These are phyloP conservation scores for Sordariomycetes sp. DNA, from an alignment of 2,329 filamentous ascomycete genomes.

Conservation along the genomic window DNA sequence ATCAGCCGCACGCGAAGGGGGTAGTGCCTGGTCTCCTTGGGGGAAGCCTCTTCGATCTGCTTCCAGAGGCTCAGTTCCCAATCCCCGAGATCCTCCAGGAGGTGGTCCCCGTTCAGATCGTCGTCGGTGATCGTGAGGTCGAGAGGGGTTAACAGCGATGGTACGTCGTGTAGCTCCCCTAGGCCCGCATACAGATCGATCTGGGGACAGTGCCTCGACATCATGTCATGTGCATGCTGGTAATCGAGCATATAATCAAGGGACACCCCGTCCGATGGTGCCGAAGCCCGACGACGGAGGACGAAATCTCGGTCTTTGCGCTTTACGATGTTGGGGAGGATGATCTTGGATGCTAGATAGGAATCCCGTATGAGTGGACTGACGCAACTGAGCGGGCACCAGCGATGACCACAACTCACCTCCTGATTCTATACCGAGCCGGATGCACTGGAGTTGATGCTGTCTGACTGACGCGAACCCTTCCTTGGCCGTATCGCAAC, in stretches of 20 bases:
- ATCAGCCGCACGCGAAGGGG: slow-evolving; percentile 21
- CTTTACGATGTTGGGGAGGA: slow-evolving; percentile 23
- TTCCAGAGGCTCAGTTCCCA: slow-evolving; percentile 13
- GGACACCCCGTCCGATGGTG: slow-evolving; percentile 15
- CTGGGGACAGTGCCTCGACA: slow-evolving; percentile 22
- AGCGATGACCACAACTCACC: slow-evolving; percentile 16
- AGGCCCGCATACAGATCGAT: slow-evolving; percentile 21
- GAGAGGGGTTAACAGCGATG: slow-evolving; percentile 14
- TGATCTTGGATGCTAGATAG: slow-evolving; percentile 19
- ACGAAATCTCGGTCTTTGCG: slow-evolving; percentile 20
- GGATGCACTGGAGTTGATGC: slow-evolving; percentile 31
- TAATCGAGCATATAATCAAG: slow-evolving; percentile 23
- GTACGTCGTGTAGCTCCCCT: slow-evolving; percentile 21
- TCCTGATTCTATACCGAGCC: slow-evolving; percentile 34
- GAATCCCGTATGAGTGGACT: slow-evolving; percentile 10
- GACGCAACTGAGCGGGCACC: neutral
- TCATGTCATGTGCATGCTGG: slow-evolving; percentile 16
- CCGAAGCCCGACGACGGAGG: slow-evolving; percentile 8
- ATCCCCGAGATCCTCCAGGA: slow-evolving; percentile 13
- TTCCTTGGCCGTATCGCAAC: slow-evolving; percentile 29
- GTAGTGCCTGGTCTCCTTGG: slow-evolving; percentile 15
- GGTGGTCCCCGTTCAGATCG: slow-evolving; percentile 7
- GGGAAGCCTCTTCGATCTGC: slow-evolving; percentile 15
- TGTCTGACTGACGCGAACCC: slow-evolving; percentile 32
- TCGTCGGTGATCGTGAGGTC: slow-evolving; percentile 13